Base-by-base conservation (phyloP, 2,329 filamentous ascomycete genomes). In the Fusarium odoratissimum region DNA sequence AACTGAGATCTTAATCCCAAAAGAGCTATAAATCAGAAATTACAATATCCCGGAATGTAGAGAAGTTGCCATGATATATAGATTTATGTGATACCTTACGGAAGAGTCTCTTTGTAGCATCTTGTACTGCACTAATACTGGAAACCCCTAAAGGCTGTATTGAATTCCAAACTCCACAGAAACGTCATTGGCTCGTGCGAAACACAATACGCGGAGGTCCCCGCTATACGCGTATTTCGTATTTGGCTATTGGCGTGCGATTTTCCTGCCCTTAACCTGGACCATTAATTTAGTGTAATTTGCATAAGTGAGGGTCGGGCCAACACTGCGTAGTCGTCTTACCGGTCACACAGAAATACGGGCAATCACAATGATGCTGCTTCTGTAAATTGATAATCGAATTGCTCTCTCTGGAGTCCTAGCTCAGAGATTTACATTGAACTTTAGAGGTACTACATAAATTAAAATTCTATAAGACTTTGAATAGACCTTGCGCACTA, bases 21-120 rank as follows among this genome's bases (percentile, higher is more conserved):
- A 33, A 14, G 3, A 33, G 13, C 33, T 6, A 14, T 35, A 8
- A 35, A 35, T 8, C 1, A 3, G 14, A 8, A 6, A 25, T 25
- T 25, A 25, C 1, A 25, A 6, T 25, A 6, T 16, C 14, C 2
- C 2, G 9, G 13, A 35, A 35, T 35, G 14, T 7, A 16, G 7
- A 33, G 33, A 33, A 33, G 16, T 8, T 8, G 6, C 13, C 33
- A 33, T 33, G 14, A 8, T 33, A 33, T 8, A 33, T 14, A 13
- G 13, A 8, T 2, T 33, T 33, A 16, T 16, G 5, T 14, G 0
- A 14, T 16, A 7, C 6, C 7, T 33, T 33, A 11, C 14, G 17
- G 10, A 1, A 10, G 9, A 7, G 2, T 23, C 9, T 17, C 4
- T 11, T 11, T 7, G 6, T 8, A 8, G 5, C 1, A 11, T 8